Conservation (phyloP, 2,329 filamentous ascomycete genomes). For the Microdochium nivale region DNA sequence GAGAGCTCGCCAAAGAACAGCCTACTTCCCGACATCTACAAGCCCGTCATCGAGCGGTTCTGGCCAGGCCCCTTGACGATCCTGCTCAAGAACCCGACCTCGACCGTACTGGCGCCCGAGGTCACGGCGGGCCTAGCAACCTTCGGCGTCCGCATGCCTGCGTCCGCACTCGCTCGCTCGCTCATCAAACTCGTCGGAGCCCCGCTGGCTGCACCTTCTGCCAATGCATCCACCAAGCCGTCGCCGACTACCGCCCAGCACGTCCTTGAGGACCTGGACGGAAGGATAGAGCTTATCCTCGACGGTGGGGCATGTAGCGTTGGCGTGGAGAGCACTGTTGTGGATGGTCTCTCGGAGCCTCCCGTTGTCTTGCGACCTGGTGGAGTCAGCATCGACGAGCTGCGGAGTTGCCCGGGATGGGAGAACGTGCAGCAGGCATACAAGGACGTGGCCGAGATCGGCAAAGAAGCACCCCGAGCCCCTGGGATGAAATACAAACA, state of each 20-base stretch:
- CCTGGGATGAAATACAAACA: constrained; percentile 99
- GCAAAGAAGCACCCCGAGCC: constrained; percentile 62
- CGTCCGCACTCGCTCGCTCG: constrained; percentile 72
- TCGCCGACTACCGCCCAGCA: constrained; percentile 87
- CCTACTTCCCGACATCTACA: constrained; percentile 67
- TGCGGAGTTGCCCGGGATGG: constrained; percentile 72
- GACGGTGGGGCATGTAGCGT: constrained; percentile 83
- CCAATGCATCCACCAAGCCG: constrained; percentile 88
- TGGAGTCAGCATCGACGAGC: constrained; percentile 73
- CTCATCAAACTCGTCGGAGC: constrained; percentile 73
- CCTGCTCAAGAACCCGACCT: constrained; percentile 66
- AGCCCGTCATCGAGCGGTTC: constrained; percentile 68
- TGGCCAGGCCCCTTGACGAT: constrained; percentile 96
- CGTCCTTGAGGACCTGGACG: constrained; percentile 75
- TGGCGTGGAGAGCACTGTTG: constrained; percentile 93
- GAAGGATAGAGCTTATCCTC: constrained; percentile 76
- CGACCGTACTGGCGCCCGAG: constrained; percentile 71
- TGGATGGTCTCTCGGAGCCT: constrained; percentile 77
- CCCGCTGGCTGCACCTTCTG: constrained; percentile 84
- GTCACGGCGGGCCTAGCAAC: constrained; percentile 79
- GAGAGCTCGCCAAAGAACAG: constrained; percentile 3
- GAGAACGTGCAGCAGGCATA: constrained; percentile 70
- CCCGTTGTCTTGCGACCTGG: constrained; percentile 80
- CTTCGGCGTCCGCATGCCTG: constrained; percentile 87
- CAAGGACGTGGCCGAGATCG: constrained; percentile 62